Base-by-base conservation (phyloP, 129 eudicot species). In the Rutidosis leptorrhynchoides region DNA sequence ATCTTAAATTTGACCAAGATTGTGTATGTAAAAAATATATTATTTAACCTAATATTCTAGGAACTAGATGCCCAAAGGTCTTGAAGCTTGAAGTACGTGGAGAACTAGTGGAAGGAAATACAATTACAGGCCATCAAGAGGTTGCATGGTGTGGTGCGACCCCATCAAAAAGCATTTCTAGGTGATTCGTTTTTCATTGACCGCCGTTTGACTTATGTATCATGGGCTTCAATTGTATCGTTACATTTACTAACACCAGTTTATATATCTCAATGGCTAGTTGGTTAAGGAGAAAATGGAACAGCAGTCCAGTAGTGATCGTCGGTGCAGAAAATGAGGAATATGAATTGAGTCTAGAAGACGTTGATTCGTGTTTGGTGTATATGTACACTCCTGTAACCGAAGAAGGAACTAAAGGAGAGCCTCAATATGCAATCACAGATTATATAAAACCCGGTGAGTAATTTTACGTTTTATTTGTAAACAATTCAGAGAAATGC, bases 91-190 rank as follows among this genome's bases (percentile, higher is more conserved):
- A 84, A 57, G 88, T 94, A 23, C 82, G 63, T 67, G 99, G 99
- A 69, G 99, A 89, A 52, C 78, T 94, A 68, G 86, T 94, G 55
- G 97, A 94, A 66, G 99, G 99, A 59, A 89, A 83, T 67, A 71
- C 70, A 51, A 77, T 89, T 54, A 89, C 73, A 75, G 99, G 99
- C 21, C 64, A 71, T 80, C 83, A 86, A 17, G 94, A 89, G 78
- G 78, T 94, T 79, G 99, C 99, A 70, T 94, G 99, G 99, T 94
- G 99, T 71, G 99, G 99, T 19, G 97, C 95, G 42, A 84, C 95
- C 74, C 95, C 95, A 40, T 96, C 87, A 37, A 94, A 83, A 84
- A 93, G 99, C 63, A 88, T 94, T 81, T 78, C 97, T 49, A 94
- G 99, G 99, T 94, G 67, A 77, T 68, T 35, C 52, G 6, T 69